Base-by-base conservation (phyloP, 148 eudicot species). In the Rhododendron simsii region DNA sequence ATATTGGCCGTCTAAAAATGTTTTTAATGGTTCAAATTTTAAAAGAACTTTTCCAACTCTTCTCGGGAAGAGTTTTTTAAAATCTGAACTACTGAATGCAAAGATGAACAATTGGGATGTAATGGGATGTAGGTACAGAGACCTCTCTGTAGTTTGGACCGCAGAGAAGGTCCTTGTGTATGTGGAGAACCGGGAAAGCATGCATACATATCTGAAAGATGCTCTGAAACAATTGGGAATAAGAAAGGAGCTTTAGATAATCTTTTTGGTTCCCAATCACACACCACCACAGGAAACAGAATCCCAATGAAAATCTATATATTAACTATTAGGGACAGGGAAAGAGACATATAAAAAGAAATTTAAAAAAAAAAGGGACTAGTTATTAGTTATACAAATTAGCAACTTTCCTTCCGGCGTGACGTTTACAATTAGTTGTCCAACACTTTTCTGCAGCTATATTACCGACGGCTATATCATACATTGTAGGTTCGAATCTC, bases 211-310 rank as follows among this genome's bases (percentile, higher is more conserved):
- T 86, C 85, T 86, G 63, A 87, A 90, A 90, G 93, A 91, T 92
- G 92, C 92, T 89, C 86, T 92, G 91, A 89, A 79, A 88, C 85
- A 87, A 80, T 74, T 86, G 85, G 87, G 59, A 47, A 33, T 33
- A 33, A 83, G 53, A 89, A 41, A 41, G 45, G 7, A 41, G 45
- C 45, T 41, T 41, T 41, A 78, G 87, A 77, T 88, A 81, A 87
- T 81, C 85, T 92, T 86, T 88, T 87, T 76, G 88, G 92, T 89
- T 91, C 90, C 90, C 92, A 86, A 89, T 87, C 91, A 90, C 89
- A 88, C 87, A 78, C 87, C 93, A 90, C 90, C 92, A 91, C 90
- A 87, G 87, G 88, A 90, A 81, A 65, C 89, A 92, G 90, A 91
- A 90, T 92, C 94, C 91, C 85, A 91, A 37, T 37, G 39, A 37